A percentile compares a stretch with the other conserved stretches of the same genome.
Conservation (phyloP, 2,329 filamentous ascomycete species). For the Lasiodiplodia gonubiensis region DNA sequence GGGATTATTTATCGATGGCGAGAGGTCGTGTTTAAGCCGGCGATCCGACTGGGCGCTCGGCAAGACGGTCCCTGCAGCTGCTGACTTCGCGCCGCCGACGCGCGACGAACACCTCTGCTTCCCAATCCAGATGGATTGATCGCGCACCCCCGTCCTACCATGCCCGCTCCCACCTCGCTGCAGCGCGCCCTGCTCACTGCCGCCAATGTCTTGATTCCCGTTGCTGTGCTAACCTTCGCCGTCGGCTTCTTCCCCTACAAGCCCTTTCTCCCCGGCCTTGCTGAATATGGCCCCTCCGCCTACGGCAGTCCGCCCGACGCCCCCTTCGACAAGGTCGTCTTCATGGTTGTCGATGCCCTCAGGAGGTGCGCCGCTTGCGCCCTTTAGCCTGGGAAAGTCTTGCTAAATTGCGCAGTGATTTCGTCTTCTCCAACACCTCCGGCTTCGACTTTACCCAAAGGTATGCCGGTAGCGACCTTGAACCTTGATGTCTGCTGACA, state of each 20-base stretch:
- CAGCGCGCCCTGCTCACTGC: constrained; percentile 55
- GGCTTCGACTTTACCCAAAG: constrained; percentile 88
- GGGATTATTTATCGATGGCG: constrained; percentile 8
- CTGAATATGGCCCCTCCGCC: constrained; percentile 65
- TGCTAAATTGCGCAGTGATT: constrained; percentile 67
- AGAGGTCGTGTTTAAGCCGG: constrained; percentile 3
- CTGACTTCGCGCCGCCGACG: constrained; percentile 20
- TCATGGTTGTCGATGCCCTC: constrained; percentile 97
- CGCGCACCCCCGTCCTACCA: background rate
- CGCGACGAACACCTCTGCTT: constrained; percentile 19
- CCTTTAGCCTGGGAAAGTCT: too few relatives aligned
- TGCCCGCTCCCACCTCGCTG: constrained; percentile 6
- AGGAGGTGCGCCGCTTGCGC: constrained; percentile 67
- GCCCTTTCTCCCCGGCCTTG: constrained; percentile 84
- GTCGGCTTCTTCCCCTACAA: constrained; percentile 98
- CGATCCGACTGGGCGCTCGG: constrained; percentile 17
- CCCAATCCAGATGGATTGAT: constrained; percentile 23
- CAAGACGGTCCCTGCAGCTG: background rate
- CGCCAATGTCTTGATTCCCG: constrained; percentile 78
- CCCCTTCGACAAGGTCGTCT: constrained; percentile 86
- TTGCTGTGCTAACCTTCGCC: constrained; percentile 74
- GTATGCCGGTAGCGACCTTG: constrained; percentile 55
- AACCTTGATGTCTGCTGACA: constrained; percentile 26
- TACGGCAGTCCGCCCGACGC: constrained; percentile 64
- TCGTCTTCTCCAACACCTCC: constrained; percentile 81